phyloP scores from a whole-genome alignment of 2,329 filamentous ascomycete species.

The Ampelomyces quisqualis region DNA sequence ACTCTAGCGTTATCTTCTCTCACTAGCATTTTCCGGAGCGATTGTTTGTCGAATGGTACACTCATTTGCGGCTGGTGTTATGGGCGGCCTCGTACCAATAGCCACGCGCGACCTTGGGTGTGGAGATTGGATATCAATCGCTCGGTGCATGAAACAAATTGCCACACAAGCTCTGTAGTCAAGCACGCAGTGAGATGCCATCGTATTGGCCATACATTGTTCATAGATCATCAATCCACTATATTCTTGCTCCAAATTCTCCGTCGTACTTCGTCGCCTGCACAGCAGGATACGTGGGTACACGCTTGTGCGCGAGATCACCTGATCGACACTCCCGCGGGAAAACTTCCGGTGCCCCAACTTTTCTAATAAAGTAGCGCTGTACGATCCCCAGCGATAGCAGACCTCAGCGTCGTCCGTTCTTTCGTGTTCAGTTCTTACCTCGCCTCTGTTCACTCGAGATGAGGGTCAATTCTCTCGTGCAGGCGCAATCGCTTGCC shows the following conservation, averaged over 20 bases:
- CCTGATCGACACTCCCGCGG: conserved; percentile 30
- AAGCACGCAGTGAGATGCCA: neutral
- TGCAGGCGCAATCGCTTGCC: conserved; percentile 38
- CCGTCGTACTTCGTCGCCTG: neutral
- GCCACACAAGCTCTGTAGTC: neutral
- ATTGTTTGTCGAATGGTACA: conserved; percentile 32
- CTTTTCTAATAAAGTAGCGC: conserved; percentile 29
- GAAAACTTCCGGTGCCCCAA: conserved; percentile 28
- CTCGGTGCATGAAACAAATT: conserved; percentile 9
- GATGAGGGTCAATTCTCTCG: conserved; percentile 41
- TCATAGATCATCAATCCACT: conserved; percentile 20
- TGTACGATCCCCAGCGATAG: conserved; percentile 15
- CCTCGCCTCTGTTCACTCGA: conserved; percentile 13
- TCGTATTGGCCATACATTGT: conserved; percentile 6
- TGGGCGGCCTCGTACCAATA: conserved; percentile 8
- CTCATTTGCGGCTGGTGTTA: conserved; percentile 30
- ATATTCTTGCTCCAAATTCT: conserved; percentile 6
- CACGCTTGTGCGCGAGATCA: conserved; percentile 9
- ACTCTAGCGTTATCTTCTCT: conserved; percentile 16
- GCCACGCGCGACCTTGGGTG: neutral
- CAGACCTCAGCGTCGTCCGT: conserved; percentile 31
- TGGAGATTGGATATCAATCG: conserved; percentile 23
- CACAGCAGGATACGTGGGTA: neutral
- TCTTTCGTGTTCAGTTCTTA: conserved; percentile 21
- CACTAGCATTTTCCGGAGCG: conserved; percentile 42